These are phyloP conservation scores for Spathaspora gorwiae DNA, from an alignment of 805 yeast genomes.

Conservation along the genomic window DNA sequence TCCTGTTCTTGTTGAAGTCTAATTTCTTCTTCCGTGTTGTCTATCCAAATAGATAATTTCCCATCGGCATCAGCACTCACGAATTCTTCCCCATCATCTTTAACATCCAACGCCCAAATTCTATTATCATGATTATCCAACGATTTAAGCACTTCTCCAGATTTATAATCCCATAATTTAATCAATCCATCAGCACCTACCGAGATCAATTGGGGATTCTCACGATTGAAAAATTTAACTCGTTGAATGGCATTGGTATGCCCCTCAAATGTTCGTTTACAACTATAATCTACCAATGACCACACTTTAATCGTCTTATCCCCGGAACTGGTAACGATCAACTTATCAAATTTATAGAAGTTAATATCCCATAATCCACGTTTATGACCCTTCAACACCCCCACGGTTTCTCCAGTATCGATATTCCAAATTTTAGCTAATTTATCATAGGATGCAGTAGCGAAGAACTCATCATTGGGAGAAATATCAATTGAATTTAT, in stretches of 20 bases:
- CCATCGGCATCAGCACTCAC: conserved; percentile 96
- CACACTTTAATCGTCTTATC: conserved; percentile 88
- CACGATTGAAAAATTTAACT: conserved; percentile 58
- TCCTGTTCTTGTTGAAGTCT: conserved; percentile 48
- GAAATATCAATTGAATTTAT: conserved; percentile 85
- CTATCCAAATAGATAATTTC: conserved; percentile 82
- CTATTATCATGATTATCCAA: conserved; percentile 89
- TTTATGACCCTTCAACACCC: conserved; percentile 82
- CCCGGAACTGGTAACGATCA: conserved; percentile 81
- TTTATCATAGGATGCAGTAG: conserved; percentile 93
- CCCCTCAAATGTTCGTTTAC: conserved; percentile 84
- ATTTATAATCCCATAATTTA: conserved; percentile 78
- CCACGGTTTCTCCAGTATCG: conserved; percentile 81
- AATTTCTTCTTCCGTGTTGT: conserved; percentile 72
- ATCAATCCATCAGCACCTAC: conserved; percentile 94
- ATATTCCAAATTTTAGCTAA: conserved; percentile 86
- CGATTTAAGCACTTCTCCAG: conserved; percentile 76
- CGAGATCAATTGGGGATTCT: conserved; percentile 61
- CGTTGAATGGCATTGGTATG: conserved; percentile 91
- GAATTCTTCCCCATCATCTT: conserved; percentile 62
- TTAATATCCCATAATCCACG: conserved; percentile 92
- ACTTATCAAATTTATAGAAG: conserved; percentile 75
- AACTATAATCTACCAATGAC: conserved; percentile 75
- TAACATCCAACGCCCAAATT: conserved; percentile 82
- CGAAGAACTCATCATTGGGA: conserved; percentile 85